Base-by-base conservation (phyloP, 768 basidiomycete species). In the Rhizopogon rudus region DNA sequence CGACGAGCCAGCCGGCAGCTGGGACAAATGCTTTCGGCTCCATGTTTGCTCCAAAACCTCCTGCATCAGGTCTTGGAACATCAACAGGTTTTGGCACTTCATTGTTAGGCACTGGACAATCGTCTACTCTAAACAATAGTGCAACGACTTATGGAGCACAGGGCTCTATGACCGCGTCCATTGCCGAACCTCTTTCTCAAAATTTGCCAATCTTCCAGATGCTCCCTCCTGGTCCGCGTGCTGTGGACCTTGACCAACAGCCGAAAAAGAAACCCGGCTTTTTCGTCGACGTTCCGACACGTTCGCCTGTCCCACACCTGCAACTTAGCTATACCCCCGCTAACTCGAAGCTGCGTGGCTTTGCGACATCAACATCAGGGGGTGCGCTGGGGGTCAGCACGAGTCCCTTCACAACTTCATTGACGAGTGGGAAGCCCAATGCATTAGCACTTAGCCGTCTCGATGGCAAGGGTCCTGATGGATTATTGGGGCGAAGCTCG, bases 121-220 rank as follows among this genome's bases (percentile, higher is more conserved):
- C 53, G 57, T 69, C 56, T 37, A 65, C 56, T 45, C 70, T 81
- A 28, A 75, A 74, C 45, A 67, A 73, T 10, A 79, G 80, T 33
- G 63, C 70, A 0, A 65, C 65, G 44, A 70, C 72, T 52, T 72
- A 75, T n/a, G 81, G 72, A 33, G 73, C 75, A 41, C 82, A 83
- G 70, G 83, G 82, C 39, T 69, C 78, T 0, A 74, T 96, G 52
- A 88, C 87, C 8, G 90, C 93, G 1, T 94, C 94, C 17, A 91
- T 98, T 64, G 86, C 89, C 28, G 89, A 95, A 67, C 91, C 91
- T 7, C 86, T 93, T 59, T 81, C 80, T 33, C 76, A 81, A 49
- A 86, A 87, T 57, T 67, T 90, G 51, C 86, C 85, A 4, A 85
- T 88, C 50, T 91, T 87, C 66, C 82, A 80, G 51, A 77, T 91